A percentile compares a stretch with the other conserved stretches of the same genome.
Conservation (phyloP, 495 filamentous ascomycete genomes). For the Podospora bellae-mahoneyi region DNA sequence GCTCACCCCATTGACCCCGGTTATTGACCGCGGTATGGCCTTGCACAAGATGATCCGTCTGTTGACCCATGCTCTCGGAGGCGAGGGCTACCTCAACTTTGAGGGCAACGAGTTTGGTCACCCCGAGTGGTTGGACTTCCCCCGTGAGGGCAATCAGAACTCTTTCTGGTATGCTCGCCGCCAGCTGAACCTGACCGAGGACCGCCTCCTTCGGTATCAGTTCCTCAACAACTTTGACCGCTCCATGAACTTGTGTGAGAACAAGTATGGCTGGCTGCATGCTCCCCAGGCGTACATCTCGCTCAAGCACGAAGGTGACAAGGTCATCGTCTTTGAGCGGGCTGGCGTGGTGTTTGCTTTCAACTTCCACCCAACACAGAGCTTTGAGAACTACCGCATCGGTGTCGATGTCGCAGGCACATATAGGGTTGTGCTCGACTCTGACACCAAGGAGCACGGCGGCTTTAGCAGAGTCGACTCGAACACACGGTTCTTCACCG, state of each 20-base stretch:
- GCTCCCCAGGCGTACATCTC: constrained; percentile 83
- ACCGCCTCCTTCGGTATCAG: constrained; percentile 78
- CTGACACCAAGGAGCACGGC: constrained; percentile 73
- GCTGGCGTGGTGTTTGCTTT: constrained; percentile 89
- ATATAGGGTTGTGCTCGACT: constrained; percentile 83
- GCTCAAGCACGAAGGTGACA: constrained; percentile 91
- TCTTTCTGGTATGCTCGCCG: constrained; percentile 96
- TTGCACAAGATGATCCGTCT: constrained; percentile 97
- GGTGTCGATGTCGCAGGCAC: constrained; percentile 81
- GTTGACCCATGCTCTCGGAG: constrained; percentile 88
- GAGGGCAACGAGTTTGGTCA: constrained; percentile 99
- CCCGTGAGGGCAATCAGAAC: constrained; percentile 89
- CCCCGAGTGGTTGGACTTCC: constrained; percentile 99
- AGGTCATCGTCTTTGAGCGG: constrained; percentile 93
- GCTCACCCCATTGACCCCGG: constrained; percentile 74
- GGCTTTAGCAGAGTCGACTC: constrained; percentile 75
- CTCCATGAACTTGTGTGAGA: constrained; percentile 81
- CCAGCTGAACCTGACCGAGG: constrained; percentile 90
- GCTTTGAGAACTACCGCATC: constrained; percentile 89
- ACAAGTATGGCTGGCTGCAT: constrained; percentile 91
- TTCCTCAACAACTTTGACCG: constrained; percentile 94
- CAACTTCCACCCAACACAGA: constrained; percentile 87
- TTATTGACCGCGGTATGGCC: constrained; percentile 86
- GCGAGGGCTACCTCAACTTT: constrained; percentile 97
- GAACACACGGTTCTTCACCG: constrained; percentile 83